Evolutionary conservation across 345 rosid genomes (phyloP), one percentile per base, ranked within the genome.

Genomic region (Microthlaspi erraticum): DNA sequence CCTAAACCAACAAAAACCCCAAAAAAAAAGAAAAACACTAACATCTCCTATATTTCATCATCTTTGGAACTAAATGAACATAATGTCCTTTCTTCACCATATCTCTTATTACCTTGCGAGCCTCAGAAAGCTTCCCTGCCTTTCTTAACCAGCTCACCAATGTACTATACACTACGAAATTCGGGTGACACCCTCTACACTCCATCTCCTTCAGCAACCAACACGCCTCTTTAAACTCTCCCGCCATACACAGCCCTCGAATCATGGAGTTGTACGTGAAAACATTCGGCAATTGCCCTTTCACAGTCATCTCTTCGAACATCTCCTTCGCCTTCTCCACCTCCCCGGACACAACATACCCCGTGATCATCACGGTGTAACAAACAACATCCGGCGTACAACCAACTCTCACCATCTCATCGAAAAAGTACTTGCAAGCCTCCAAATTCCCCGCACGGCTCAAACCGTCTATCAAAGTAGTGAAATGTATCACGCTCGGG

Each of bases 391-490:
- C 98, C 1, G 96, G 96, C 26, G 20, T 49, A 77, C 89, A 87
- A 34, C 95, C 89, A 8, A 45, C 72, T 73, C 72, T 87, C 45
- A 70, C 69, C 96, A 91, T 91, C 74, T 87, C 89, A 69, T 91
- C 85, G 1, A 88, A 81, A 74, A 91, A 88, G 60, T 87, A 82
- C 66, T 84, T 77, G 82, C 97, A 93, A 23, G 88, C 96, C 53
- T 85, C 92, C 45, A 91, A 67, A 81, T 91, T 89, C 74, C 97
- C 91, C 19, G 90, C 94, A 29, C 92, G 84, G 67, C 98, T 89
- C 61, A 93, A 60, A 60, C 96, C 98, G 66, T 93, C 98, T 39
- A 91, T 90, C 86, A 93, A 76, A 8, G 94, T 88, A n/a, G 97
- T 91, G 80, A 76, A 85, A 77, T 91, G 97, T 66, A 87, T 87